These are phyloP conservation scores for Galeopsis tetrahit DNA, from an alignment of 257 asterid genomes.

Conservation along the genomic window DNA sequence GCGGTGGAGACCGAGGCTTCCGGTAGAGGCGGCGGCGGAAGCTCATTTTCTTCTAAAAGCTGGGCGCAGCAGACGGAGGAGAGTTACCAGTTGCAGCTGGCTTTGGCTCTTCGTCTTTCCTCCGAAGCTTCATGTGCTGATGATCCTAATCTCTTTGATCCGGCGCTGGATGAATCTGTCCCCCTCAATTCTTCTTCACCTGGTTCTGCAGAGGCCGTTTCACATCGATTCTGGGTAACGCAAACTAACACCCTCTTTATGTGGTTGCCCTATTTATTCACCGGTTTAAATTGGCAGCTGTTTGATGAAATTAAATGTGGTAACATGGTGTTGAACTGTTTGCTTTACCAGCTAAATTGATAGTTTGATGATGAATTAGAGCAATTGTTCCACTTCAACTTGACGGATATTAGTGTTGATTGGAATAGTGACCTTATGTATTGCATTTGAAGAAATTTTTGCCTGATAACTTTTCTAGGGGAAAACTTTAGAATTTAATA, in stretches of 20 bases:
- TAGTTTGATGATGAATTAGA: slow-evolving; percentile 15
- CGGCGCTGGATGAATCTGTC: slow-evolving; percentile 55
- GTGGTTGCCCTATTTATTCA: background rate
- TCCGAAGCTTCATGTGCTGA: slow-evolving; percentile 79
- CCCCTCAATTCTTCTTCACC: slow-evolving; percentile 43
- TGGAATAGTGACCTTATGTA: slow-evolving; percentile 21
- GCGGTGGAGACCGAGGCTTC: slow-evolving; percentile 47
- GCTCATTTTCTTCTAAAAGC: slow-evolving; percentile 67
- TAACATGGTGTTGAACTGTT: slow-evolving; percentile 16
- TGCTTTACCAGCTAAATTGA: slow-evolving; percentile 22
- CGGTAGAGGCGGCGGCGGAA: slow-evolving; percentile 50
- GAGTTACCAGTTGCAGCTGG: slow-evolving; percentile 87
- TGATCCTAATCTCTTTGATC: slow-evolving; percentile 76
- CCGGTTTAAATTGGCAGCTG: slow-evolving; percentile 6
- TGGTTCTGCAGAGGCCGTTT: slow-evolving; percentile 62
- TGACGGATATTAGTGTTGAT: slow-evolving; percentile 25
- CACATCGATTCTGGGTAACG: slow-evolving; percentile 91
- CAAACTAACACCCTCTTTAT: slow-evolving; percentile 12
- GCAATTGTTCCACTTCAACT: slow-evolving; percentile 8
- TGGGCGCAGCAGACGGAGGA: slow-evolving; percentile 98
- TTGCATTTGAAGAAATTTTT: background rate
- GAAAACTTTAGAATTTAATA: background rate
- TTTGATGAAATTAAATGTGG: slow-evolving; percentile 25
- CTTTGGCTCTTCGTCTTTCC: slow-evolving; percentile 80
- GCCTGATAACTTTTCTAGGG: background rate